These are phyloP conservation scores for Oryza rufipogon DNA, from an alignment of 176 grass and related monocot genomes.

Conservation along the genomic window DNA sequence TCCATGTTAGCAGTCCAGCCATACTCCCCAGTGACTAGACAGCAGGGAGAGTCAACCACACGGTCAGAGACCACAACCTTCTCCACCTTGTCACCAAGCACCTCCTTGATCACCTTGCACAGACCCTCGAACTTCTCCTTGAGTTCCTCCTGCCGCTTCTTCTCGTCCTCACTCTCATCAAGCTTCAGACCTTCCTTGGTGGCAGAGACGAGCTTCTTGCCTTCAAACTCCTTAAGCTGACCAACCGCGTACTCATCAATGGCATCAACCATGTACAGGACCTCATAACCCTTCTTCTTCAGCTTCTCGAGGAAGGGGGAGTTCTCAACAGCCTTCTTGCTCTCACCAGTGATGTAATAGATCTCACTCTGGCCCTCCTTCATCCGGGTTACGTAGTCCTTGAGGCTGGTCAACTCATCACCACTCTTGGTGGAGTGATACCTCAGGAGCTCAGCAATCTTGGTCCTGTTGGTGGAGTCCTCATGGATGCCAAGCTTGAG, in stretches of 20 bases:
- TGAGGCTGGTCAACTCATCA: conserved; percentile 67
- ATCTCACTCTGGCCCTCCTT: conserved; percentile 72
- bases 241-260: conserved; percentile 93
- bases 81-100: conserved; percentile 84
- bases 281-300: conserved; percentile 84
- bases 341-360: conserved; percentile 82
- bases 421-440: conserved; percentile 72
- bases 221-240: conserved; percentile 93
- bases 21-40: conserved; percentile 83
- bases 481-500: conserved; percentile 70
- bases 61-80: conserved; percentile 83
- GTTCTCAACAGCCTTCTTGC: conserved; percentile 95
- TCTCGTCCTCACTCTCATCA: conserved; percentile 84
- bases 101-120: conserved; percentile 95
- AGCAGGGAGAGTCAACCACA: conserved; percentile 88
- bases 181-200: conserved; percentile 94
- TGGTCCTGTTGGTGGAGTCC: conserved; percentile 60
- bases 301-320: conserved; percentile 91
- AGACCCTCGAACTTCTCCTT: conserved; percentile 90
- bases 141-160: conserved; percentile 69
- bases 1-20: conserved; percentile 95
- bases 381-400: conserved; percentile 73
- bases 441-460: conserved; percentile 61
- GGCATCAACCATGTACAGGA: conserved; percentile 80
- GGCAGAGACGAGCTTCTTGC: conserved; percentile 83